These are phyloP conservation scores for Didymosphaeria variabile DNA, from an alignment of 2,329 filamentous ascomycete genomes.

Conservation along the genomic window DNA sequence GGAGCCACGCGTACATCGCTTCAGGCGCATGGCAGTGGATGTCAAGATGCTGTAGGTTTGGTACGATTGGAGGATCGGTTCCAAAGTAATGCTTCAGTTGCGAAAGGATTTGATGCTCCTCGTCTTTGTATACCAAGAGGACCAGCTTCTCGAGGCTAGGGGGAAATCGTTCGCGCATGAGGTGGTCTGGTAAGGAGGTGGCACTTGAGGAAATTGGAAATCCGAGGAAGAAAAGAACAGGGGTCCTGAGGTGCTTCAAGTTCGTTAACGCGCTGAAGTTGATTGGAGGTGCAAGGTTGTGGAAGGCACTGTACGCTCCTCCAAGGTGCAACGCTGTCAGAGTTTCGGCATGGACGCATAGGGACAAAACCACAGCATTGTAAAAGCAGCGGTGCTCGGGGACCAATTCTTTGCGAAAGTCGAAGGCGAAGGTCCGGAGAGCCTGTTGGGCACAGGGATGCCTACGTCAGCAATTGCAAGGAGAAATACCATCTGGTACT, in stretches of 20 bases:
- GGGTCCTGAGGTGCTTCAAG: slow-evolving; percentile 1
- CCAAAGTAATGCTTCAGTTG: background rate
- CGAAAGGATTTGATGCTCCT: background rate
- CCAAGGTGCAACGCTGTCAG: slow-evolving; percentile 1
- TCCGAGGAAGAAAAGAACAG: background rate
- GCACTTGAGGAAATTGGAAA: background rate
- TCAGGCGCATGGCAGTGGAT: slow-evolving; percentile 1
- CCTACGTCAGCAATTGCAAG: background rate
- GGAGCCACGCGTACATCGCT: background rate
- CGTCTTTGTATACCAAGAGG: background rate
- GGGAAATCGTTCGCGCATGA: slow-evolving; percentile 7
- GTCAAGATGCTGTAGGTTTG: background rate
- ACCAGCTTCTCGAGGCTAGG: background rate
- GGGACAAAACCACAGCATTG: background rate
- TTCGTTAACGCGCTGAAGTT: background rate
- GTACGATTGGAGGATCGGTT: background rate
- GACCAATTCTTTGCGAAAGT: background rate
- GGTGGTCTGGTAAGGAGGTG: background rate
- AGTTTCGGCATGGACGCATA: slow-evolving; percentile 4
- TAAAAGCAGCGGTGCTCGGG: background rate
- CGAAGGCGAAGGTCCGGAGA: slow-evolving; percentile 9
- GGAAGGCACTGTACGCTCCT: background rate
- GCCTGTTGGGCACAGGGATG: background rate
- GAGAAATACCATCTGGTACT: background rate
- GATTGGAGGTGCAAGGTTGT: background rate